These are phyloP conservation scores for Lyophyllum decastes DNA, from an alignment of 768 basidiomycete species.

Conservation along the genomic window DNA sequence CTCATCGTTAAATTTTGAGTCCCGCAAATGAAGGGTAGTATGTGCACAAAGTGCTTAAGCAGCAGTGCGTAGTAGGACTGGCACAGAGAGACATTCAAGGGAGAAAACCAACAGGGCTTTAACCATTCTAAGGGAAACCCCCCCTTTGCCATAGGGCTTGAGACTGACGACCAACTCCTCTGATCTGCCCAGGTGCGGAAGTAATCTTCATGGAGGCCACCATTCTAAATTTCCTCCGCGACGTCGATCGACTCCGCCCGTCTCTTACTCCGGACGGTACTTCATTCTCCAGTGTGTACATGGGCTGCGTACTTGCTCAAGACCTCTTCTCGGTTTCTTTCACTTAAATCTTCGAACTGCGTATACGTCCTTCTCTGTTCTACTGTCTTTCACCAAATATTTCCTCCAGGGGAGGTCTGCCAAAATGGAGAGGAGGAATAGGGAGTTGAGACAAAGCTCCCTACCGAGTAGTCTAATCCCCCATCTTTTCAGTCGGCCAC, in stretches of 20 bases:
- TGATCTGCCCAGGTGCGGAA: constrained; percentile 30
- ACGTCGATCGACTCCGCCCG: constrained; percentile 34
- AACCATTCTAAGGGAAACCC: no score
- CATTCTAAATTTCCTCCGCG: constrained; percentile 37
- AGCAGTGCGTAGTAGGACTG: not conserved
- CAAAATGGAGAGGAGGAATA: constrained; percentile 25
- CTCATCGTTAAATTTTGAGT: constrained; percentile 14
- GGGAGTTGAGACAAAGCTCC: constrained; percentile 39
- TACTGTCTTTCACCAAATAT: constrained; percentile 17
- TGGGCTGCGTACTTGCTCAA: constrained; percentile 22
- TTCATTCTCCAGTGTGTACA: constrained; percentile 27
- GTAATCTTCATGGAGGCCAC: constrained; percentile 35
- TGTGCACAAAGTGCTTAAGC: not conserved
- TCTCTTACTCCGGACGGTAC: constrained; percentile 22
- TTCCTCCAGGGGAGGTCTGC: constrained; percentile 13
- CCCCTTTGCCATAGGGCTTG: constrained; percentile 1
- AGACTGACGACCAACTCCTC: constrained; percentile 16
- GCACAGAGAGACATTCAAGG: not conserved
- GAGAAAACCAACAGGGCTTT: not conserved
- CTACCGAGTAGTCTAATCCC: constrained; percentile 53
- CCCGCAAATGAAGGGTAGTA: constrained; percentile 1
- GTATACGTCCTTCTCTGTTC: constrained; percentile 19
- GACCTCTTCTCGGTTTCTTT: constrained; percentile 20
- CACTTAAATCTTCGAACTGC: constrained; percentile 14
- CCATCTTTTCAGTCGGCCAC: constrained; percentile 44